Conservation (phyloP, 106 monocot species). For the Dendrobium nobile region DNA sequence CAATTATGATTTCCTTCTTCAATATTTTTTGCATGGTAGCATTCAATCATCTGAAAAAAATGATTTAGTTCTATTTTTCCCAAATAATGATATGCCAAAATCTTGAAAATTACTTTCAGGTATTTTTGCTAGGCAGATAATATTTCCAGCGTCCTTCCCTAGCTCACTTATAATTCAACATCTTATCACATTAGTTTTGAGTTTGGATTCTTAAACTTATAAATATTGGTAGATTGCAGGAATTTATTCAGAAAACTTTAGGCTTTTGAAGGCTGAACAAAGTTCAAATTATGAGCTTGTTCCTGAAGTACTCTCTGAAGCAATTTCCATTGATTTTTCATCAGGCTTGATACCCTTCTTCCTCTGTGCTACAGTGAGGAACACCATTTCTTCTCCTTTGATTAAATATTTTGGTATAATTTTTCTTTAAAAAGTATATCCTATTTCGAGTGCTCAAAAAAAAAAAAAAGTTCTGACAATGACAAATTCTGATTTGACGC, state of each 20-base stretch:
- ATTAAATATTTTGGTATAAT: background rate
- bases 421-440: background rate
- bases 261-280: conserved; percentile 2
- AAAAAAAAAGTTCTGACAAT: background rate
- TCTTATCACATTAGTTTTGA: background rate
- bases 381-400: background rate
- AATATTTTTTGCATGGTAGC: background rate
- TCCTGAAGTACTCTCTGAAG: conserved; percentile 6
- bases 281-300: background rate
- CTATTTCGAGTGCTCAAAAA: background rate
- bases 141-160: background rate
- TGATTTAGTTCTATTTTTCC: background rate
- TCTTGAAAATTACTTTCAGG: background rate
- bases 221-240: conserved; percentile 4
- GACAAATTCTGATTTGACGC: background rate
- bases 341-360: conserved; percentile 1
- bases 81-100: background rate
- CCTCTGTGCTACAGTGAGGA: conserved; percentile 8
- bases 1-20: background rate
- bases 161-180: background rate
- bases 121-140: background rate
- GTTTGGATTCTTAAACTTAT: conserved; percentile 2
- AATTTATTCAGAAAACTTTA: conserved; percentile 7
- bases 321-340: conserved; percentile 2
- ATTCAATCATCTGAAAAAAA: background rate